Conservation (phyloP, 306 rosid species). For the Cicer chorassanicum region DNA sequence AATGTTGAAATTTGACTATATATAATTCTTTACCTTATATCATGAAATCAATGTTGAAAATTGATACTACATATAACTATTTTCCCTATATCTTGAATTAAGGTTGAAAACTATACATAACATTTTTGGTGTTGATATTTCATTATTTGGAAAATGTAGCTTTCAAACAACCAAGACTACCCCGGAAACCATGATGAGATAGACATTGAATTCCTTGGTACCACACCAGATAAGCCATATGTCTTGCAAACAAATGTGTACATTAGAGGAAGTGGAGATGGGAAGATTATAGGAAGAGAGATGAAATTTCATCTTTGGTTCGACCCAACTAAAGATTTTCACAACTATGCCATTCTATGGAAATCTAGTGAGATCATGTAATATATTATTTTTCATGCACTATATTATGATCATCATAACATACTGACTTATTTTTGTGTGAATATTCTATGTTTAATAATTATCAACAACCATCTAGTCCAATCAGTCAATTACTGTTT, state of each 20-base stretch:
- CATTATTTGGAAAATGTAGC: slow-evolving; percentile 52
- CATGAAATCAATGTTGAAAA: not conserved
- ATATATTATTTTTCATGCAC: slow-evolving; percentile 29
- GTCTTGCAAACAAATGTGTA: slow-evolving; percentile 90
- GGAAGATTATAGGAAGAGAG: slow-evolving; percentile 77
- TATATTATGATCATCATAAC: slow-evolving; percentile 7
- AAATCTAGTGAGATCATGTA: slow-evolving; percentile 85
- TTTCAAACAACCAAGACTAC: slow-evolving; percentile 83
- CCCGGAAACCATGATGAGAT: slow-evolving; percentile 91
- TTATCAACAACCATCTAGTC: slow-evolving; percentile 1
- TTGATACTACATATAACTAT: not conserved
- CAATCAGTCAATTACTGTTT: slow-evolving; percentile 17
- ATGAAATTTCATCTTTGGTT: slow-evolving; percentile 88
- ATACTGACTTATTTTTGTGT: not conserved
- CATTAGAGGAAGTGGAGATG: slow-evolving; percentile 90
- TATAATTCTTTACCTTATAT: no score
- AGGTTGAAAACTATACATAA: slow-evolving; percentile 8
- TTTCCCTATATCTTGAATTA: not conserved
- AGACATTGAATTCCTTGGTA: slow-evolving; percentile 89
- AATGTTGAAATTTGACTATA: no score
- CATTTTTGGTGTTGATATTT: slow-evolving; percentile 8
- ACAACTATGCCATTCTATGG: slow-evolving; percentile 82
- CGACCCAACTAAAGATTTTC: slow-evolving; percentile 84
- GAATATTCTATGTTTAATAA: not conserved
- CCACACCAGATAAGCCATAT: slow-evolving; percentile 76